Conservation (phyloP, 2,329 filamentous ascomycete species). For the Diaporthe sp. region DNA sequence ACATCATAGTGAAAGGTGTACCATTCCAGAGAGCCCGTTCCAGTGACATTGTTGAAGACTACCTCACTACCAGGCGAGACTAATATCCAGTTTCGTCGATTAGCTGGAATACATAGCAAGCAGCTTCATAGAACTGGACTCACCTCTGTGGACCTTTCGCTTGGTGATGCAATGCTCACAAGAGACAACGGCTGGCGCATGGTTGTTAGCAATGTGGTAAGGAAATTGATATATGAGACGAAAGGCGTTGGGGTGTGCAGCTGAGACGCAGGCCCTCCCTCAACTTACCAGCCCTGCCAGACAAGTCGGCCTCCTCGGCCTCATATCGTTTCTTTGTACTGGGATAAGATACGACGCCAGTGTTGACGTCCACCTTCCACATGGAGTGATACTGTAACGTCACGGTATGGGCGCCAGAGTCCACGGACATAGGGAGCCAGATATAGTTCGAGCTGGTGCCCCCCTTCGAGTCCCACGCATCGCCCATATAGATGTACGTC, state of each 20-base stretch:
- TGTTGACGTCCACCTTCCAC: constrained; percentile 56
- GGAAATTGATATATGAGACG: no score
- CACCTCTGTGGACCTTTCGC: constrained; percentile 28
- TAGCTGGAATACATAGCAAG: background rate
- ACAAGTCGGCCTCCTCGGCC: constrained; percentile 48
- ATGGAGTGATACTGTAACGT: constrained; percentile 55
- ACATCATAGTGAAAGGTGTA: constrained; percentile 54
- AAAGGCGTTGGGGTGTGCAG: background rate
- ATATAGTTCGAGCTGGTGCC: constrained; percentile 54
- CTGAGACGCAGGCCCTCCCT: background rate
- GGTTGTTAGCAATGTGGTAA: background rate
- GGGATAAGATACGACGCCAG: constrained; percentile 52
- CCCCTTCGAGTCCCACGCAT: constrained; percentile 54
- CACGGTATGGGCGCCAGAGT: constrained; percentile 50
- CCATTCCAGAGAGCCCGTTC: constrained; percentile 53
- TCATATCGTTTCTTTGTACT: constrained; percentile 53
- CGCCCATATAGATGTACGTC: constrained; percentile 55
- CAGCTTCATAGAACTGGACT: background rate
- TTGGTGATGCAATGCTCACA: constrained; percentile 35
- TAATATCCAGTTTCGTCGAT: background rate
- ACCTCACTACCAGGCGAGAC: constrained; percentile 47
- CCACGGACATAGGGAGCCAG: constrained; percentile 55
- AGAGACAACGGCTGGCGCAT: constrained; percentile 1
- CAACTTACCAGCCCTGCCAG: constrained; percentile 47
- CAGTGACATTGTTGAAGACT: constrained; percentile 55